These are phyloP conservation scores for Coemansia sp. DNA, from an alignment of 192 early-diverging fungal genomes.

Conservation along the genomic window DNA sequence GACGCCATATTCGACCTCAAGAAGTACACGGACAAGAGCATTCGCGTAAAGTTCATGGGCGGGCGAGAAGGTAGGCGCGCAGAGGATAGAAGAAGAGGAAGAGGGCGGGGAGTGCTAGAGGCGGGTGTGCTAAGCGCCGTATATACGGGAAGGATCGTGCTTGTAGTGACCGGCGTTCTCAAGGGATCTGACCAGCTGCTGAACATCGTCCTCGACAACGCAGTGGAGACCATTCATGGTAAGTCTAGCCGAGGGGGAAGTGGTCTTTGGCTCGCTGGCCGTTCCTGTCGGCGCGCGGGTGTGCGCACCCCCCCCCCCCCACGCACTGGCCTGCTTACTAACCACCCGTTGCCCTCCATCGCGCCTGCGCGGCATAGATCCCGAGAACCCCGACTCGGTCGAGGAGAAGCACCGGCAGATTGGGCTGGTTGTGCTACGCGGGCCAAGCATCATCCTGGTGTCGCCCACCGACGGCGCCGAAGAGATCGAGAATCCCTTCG, in stretches of 20 bases:
- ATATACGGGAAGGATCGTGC: not conserved
- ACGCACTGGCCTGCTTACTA: no score
- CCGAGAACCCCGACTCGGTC: slow-evolving; percentile 13
- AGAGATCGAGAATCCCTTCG: slow-evolving; percentile 89
- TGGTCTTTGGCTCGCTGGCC: not conserved
- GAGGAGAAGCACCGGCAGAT: slow-evolving; percentile 57
- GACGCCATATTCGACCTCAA: slow-evolving; percentile 89
- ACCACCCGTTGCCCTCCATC: not conserved
- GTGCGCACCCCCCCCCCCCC: no score
- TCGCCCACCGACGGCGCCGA: slow-evolving; percentile 86
- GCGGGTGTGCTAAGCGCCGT: not conserved
- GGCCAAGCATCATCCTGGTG: slow-evolving; percentile 83
- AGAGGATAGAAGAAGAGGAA: no score
- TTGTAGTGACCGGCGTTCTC: slow-evolving; percentile 76
- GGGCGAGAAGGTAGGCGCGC: slow-evolving; percentile 79
- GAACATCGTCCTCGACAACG: slow-evolving; percentile 93
- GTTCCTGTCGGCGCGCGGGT: no score
- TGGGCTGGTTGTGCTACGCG: slow-evolving; percentile 84
- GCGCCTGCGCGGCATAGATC: slow-evolving; percentile 6
- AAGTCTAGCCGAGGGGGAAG: slow-evolving; percentile 6
- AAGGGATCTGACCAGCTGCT: slow-evolving; percentile 90
- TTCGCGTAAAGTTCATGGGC: slow-evolving; percentile 88
- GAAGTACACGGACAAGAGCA: slow-evolving; percentile 89
- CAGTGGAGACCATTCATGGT: slow-evolving; percentile 75
- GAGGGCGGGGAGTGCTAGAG: not conserved